Evolutionary conservation across 176 grass and related monocot genomes (phyloP).

Genomic region (Saccharum spontaneum): DNA sequence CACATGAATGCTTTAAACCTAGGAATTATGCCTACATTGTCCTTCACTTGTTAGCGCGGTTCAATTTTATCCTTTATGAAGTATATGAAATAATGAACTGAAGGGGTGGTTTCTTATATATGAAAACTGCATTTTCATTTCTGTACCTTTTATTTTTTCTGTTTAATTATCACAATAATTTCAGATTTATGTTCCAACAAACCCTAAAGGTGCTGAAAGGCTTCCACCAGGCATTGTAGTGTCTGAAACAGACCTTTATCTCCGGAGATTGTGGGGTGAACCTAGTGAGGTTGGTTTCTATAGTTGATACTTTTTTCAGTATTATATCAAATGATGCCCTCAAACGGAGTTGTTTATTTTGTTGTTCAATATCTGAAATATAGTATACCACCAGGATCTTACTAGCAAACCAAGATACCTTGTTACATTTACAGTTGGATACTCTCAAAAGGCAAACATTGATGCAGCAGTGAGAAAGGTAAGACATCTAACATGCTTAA

Average conservation of each 20-base stretch:
- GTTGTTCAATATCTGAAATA: neutral
- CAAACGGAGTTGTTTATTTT: neutral
- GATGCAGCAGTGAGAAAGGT: conserved; percentile 83
- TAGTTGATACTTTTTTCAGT: neutral
- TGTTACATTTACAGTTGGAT: conserved; percentile 81
- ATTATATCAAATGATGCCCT: neutral
- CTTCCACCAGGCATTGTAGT: conserved; percentile 80
- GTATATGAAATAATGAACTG: neutral
- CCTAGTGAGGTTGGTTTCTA: conserved; percentile 77
- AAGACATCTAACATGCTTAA: conserved; percentile 20
- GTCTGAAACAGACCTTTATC: conserved; percentile 81
- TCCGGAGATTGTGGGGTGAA: conserved; percentile 79
- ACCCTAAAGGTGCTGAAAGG: conserved; percentile 85
- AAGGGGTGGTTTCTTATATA: neutral
- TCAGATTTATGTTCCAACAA: conserved; percentile 80
- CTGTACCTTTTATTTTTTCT: neutral
- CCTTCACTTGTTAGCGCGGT: neutral
- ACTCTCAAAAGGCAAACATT: conserved; percentile 75
- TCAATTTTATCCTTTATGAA: neutral
- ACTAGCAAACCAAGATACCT: conserved; percentile 64
- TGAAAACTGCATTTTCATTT: neutral
- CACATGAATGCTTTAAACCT: neutral
- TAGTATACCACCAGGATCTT: conserved; percentile 59
- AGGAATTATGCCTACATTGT: neutral
- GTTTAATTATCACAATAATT: neutral